phyloP scores from a whole-genome alignment of 1,284 basidiomycete genomes.

The Puccinia triticina region DNA sequence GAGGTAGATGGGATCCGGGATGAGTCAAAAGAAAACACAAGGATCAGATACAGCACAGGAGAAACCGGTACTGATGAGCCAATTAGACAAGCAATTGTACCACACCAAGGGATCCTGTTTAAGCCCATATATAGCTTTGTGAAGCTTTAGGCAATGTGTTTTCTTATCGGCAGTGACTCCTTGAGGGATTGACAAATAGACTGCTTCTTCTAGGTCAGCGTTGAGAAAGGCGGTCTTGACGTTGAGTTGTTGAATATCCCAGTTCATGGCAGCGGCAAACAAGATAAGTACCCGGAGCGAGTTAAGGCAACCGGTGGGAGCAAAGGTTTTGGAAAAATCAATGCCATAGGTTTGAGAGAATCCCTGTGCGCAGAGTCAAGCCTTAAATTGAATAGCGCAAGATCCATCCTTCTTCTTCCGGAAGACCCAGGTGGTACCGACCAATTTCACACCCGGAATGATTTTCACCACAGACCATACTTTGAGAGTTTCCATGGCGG shows the following conservation, averaged over 20 bases:
- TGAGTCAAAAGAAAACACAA: conserved; percentile 5
- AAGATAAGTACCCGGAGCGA: neutral
- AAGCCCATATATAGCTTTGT: conserved; percentile 26
- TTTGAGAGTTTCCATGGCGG: neutral
- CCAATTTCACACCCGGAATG: neutral
- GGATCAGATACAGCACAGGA: neutral
- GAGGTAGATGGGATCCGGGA: no score
- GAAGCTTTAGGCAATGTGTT: neutral
- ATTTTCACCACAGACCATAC: neutral
- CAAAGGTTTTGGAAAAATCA: conserved; percentile 5
- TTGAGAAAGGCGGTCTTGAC: conserved; percentile 1
- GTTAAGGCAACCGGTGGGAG: conserved; percentile 2
- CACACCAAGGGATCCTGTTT: conserved; percentile 16
- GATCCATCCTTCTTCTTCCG: neutral
- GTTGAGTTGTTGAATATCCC: conserved; percentile 2
- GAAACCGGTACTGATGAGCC: neutral
- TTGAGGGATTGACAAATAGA: no score
- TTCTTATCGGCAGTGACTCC: neutral
- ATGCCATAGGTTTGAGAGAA: conserved; percentile 1
- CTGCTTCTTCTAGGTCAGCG: neutral
- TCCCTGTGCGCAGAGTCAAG: neutral
- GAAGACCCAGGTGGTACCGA: neutral
- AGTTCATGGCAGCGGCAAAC: neutral
- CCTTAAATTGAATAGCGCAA: no score
- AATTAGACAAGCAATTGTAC: neutral